phyloP scores from a whole-genome alignment of 2,329 filamentous ascomycete genomes.

The Aurifilum marmelostoma region DNA sequence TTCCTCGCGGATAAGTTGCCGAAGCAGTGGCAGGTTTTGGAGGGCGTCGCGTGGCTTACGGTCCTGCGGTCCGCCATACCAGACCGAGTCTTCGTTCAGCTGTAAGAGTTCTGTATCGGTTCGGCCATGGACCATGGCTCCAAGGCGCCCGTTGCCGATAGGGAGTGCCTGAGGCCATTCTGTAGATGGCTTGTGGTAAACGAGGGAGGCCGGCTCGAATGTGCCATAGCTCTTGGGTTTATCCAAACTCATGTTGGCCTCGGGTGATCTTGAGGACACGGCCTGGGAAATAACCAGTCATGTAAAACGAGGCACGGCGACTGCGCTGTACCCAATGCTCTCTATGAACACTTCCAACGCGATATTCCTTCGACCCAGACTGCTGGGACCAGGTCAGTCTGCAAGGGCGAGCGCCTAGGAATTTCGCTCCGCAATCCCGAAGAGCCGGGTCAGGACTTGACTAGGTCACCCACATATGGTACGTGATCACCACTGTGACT shows the following conservation, averaged over 20 bases:
- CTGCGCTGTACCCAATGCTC: neutral
- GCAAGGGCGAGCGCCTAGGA: neutral
- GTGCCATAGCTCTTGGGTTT: neutral
- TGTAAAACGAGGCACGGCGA: constrained; percentile 34
- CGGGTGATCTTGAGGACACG: constrained; percentile 46
- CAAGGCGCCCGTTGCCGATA: constrained; percentile 51
- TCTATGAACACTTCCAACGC: neutral
- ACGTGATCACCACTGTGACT: neutral
- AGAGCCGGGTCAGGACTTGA: neutral
- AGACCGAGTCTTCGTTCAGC: constrained; percentile 53
- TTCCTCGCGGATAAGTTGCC: constrained; percentile 45
- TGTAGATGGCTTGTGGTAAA: constrained; percentile 37
- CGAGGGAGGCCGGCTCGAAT: constrained; percentile 28
- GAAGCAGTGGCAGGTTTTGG: constrained; percentile 42
- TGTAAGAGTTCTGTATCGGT: constrained; percentile 47
- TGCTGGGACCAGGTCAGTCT: constrained; percentile 1
- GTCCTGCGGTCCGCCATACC: constrained; percentile 49
- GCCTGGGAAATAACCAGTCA: constrained; percentile 33
- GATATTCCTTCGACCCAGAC: neutral
- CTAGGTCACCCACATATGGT: neutral
- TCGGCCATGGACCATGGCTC: constrained; percentile 49
- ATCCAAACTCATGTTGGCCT: neutral
- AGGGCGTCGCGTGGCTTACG: constrained; percentile 45
- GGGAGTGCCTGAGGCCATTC: constrained; percentile 46
- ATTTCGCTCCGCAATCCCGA: constrained; percentile 23